phyloP scores from a whole-genome alignment of 768 basidiomycete species.

The Trametes cubensis region DNA sequence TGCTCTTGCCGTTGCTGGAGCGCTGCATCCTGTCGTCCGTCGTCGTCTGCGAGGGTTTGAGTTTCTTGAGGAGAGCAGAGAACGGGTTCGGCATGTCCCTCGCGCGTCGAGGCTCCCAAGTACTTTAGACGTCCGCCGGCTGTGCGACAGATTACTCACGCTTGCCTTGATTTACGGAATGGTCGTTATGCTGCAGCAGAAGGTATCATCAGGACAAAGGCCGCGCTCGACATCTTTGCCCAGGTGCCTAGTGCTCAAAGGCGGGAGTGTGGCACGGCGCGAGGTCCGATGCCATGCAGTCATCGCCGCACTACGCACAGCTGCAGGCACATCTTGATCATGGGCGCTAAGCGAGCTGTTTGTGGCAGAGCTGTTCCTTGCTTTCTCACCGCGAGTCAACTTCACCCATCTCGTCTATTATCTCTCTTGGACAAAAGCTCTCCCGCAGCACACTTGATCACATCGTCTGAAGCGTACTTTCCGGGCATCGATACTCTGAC shows the following conservation, averaged over 20 bases:
- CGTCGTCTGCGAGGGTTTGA: conserved; percentile 13
- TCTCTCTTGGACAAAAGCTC: background rate
- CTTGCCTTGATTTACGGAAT: background rate
- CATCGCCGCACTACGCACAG: too few species aligned
- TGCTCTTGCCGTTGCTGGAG: background rate
- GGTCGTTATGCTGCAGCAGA: background rate
- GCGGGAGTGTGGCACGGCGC: background rate
- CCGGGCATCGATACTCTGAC: background rate
- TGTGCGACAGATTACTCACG: too few species aligned
- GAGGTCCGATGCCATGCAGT: background rate
- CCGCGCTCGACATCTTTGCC: background rate
- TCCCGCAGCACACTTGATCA: background rate
- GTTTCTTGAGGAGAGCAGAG: conserved; percentile 20
- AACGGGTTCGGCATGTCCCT: background rate
- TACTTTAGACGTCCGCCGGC: too few species aligned
- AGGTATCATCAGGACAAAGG: conserved; percentile 4
- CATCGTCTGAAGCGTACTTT: background rate
- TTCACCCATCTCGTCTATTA: background rate
- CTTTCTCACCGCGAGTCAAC: conserved; percentile 18
- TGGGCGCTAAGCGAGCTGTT: conserved; percentile 3
- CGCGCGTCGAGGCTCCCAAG: too few species aligned
- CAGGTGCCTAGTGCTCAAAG: background rate
- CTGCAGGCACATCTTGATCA: conserved; percentile 7
- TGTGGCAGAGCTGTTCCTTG: background rate
- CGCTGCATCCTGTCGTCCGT: background rate